Percentiles rank a stretch among this genome's conserved stretches.
These are phyloP conservation scores for Didymella keratinophila DNA, from an alignment of 2,329 filamentous ascomycete species.

Conservation along the genomic window DNA sequence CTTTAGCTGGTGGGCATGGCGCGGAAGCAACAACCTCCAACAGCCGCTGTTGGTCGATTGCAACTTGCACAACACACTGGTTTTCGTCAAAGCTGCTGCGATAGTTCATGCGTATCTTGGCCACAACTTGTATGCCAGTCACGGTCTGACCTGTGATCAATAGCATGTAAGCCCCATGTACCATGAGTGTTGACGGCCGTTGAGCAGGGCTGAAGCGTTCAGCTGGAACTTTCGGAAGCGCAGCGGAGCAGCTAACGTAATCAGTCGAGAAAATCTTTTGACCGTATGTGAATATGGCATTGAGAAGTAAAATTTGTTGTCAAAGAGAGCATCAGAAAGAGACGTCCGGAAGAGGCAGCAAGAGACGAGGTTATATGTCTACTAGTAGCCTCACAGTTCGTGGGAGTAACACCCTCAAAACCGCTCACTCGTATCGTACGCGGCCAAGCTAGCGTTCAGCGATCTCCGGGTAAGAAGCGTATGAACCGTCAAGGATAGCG, in stretches of 20 bases:
- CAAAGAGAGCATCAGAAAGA: background rate
- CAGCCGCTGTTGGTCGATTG: background rate
- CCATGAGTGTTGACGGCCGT: background rate
- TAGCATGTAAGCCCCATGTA: background rate
- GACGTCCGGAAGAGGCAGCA: background rate
- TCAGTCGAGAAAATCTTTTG: background rate
- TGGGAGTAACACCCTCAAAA: constrained; percentile 8
- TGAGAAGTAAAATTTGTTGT: no score
- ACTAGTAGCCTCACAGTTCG: background rate
- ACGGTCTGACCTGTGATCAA: background rate
- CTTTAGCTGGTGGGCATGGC: background rate
- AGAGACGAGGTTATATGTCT: background rate
- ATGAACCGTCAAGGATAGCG: no score
- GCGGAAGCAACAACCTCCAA: background rate
- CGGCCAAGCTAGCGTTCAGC: background rate
- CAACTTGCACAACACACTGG: background rate
- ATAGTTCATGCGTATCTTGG: background rate
- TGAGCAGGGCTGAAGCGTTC: background rate
- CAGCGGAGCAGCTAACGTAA: background rate
- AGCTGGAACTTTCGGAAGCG: background rate
- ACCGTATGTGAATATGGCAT: background rate
- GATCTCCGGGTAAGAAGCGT: background rate
- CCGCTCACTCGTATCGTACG: constrained; percentile 4
- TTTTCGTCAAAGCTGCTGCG: background rate
- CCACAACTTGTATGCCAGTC: background rate